These are phyloP conservation scores for Leptographium flavum DNA, from an alignment of 2,329 filamentous ascomycete genomes.

Conservation along the genomic window DNA sequence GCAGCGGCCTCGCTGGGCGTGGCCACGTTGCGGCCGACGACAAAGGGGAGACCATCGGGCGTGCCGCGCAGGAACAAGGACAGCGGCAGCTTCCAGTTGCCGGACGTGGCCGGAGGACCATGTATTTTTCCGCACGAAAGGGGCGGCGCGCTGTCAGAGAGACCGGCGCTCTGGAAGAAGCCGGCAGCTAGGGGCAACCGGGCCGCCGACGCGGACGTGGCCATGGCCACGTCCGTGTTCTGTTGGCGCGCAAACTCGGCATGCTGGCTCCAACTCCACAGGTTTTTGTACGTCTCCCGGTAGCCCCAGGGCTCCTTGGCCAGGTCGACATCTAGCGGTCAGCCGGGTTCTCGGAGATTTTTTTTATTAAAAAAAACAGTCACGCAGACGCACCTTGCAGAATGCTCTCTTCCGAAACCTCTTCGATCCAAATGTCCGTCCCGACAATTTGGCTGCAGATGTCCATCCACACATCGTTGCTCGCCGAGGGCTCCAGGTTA, in stretches of 20 bases:
- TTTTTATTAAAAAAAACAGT: too few relatives aligned
- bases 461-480: slow-evolving; percentile 1
- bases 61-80: neutral
- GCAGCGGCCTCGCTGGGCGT: slow-evolving; percentile 1
- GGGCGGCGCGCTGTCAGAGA: neutral
- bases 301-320: neutral
- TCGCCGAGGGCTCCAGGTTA: slow-evolving; percentile 1
- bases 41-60: neutral
- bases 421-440: neutral
- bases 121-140: neutral
- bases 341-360: too few relatives aligned
- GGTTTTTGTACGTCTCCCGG: neutral
- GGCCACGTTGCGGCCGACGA: neutral
- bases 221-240: neutral
- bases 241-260: neutral
- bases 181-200: neutral
- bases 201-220: neutral
- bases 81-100: neutral
- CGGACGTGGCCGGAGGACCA: too few relatives aligned
- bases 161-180: neutral
- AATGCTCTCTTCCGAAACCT: neutral
- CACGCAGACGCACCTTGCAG: neutral
- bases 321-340: neutral
- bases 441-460: slow-evolving; percentile 1
- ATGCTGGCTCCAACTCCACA: neutral